Percentiles rank a stretch among this genome's conserved stretches.
Evolutionary conservation across 306 rosid genomes (phyloP).

Genomic region (Acacia confusa): DNA sequence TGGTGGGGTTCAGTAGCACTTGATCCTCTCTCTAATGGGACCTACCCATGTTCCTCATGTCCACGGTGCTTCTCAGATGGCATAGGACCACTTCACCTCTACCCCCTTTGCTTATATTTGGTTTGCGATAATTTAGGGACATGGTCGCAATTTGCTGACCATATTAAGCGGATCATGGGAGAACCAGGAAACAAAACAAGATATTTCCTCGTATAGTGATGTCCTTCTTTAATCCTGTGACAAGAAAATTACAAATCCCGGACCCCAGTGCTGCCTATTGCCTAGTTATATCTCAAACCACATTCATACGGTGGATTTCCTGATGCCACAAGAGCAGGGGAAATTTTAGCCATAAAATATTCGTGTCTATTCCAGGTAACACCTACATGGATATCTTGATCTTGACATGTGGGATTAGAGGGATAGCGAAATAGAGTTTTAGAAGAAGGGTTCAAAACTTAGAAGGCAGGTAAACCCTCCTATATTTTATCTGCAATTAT

Average conservation of each 20-base stretch:
- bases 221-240: not conserved
- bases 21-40: not conserved
- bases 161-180: not conserved
- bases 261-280: not conserved
- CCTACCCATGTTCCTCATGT: constrained; percentile 41
- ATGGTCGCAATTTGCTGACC: not conserved
- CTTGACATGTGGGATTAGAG: not conserved
- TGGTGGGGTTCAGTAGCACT: not conserved
- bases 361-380: not conserved
- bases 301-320: not conserved
- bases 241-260: not conserved
- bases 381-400: not conserved
- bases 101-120: not conserved
- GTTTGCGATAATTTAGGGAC: not conserved
- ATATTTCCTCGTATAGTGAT: not conserved
- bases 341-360: not conserved
- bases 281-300: not conserved
- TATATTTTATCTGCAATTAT: not conserved
- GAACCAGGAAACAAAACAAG: not conserved
- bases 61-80: constrained; percentile 1
- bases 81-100: constrained; percentile 22
- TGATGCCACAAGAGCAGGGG: not conserved
- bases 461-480: not conserved
- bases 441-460: not conserved
- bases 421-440: not conserved